These are phyloP conservation scores for Cornus kousa DNA, from an alignment of 148 eudicot species.

Conservation along the genomic window DNA sequence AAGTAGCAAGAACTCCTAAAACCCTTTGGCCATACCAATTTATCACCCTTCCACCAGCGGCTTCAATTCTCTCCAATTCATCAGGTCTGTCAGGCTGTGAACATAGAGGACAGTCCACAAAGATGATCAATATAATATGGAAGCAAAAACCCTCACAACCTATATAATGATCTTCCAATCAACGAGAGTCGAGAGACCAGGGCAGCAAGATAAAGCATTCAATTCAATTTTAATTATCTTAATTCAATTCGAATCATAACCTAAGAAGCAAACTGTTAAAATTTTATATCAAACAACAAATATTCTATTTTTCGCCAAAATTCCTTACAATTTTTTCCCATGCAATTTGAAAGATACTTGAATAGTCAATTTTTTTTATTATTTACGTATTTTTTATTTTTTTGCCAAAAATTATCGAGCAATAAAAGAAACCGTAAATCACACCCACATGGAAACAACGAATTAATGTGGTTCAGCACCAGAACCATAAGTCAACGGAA, in stretches of 20 bases:
- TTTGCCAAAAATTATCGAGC: too few species aligned
- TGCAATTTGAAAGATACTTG: too few species aligned
- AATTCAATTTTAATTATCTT: too few species aligned
- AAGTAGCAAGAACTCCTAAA: conserved; percentile 72
- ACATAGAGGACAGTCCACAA: not conserved
- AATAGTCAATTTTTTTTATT: too few species aligned
- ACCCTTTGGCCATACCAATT: conserved; percentile 70
- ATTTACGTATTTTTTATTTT: too few species aligned
- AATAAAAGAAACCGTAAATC: too few species aligned
- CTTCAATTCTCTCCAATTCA: conserved; percentile 73
- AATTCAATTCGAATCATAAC: not conserved
- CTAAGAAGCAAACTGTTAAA: not conserved
- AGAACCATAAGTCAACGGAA: too few species aligned
- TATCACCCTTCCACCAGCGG: conserved; percentile 64
- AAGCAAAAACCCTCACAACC: not conserved
- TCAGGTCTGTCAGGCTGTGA: conserved; percentile 71
- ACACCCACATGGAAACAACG: too few species aligned
- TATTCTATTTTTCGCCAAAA: too few species aligned
- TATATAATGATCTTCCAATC: not conserved
- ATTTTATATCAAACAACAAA: not conserved
- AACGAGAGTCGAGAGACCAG: not conserved
- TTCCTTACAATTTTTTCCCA: too few species aligned
- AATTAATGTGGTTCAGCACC: too few species aligned
- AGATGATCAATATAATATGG: not conserved
- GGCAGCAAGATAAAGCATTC: too few species aligned